phyloP scores from a whole-genome alignment of 208 protist species.

The Leishmania major region DNA sequence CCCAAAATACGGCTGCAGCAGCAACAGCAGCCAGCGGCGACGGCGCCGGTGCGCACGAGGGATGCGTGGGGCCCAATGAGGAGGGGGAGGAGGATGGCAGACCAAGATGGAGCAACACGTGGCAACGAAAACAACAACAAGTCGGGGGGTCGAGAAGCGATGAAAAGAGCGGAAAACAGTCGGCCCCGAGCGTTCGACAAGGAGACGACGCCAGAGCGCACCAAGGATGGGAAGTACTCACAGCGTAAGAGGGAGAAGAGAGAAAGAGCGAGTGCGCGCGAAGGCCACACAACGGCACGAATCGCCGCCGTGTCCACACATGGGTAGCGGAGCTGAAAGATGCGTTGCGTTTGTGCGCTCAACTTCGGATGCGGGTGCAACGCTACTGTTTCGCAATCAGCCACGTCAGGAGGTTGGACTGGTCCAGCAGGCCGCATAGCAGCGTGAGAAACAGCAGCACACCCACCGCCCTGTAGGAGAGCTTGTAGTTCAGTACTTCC shows the following conservation, averaged over 20 bases:
- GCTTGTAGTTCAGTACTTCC: conserved; percentile 44
- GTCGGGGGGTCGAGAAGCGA: background rate
- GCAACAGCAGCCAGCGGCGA: background rate
- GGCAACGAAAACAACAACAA: too few relatives aligned
- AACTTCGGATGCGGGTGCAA: background rate
- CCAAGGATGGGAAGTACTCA: background rate
- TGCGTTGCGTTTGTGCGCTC: background rate
- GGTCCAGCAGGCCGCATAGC: conserved; percentile 68
- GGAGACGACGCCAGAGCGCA: conserved; percentile 5
- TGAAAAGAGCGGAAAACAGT: conserved; percentile 1
- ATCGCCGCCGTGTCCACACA: background rate
- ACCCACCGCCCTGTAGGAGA: conserved; percentile 44
- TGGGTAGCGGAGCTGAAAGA: background rate
- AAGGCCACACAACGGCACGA: background rate
- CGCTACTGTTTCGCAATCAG: conserved; percentile 31
- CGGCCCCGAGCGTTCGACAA: background rate
- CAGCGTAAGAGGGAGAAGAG: background rate
- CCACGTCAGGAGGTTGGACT: conserved; percentile 50
- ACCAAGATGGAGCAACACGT: background rate
- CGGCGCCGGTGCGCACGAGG: background rate
- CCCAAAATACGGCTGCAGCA: background rate
- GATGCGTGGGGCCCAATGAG: background rate
- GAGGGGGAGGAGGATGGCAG: background rate
- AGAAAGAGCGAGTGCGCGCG: background rate
- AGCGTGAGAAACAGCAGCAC: conserved; percentile 60